phyloP scores from a whole-genome alignment of 306 rosid species.

The Erythrophleum fordii region DNA sequence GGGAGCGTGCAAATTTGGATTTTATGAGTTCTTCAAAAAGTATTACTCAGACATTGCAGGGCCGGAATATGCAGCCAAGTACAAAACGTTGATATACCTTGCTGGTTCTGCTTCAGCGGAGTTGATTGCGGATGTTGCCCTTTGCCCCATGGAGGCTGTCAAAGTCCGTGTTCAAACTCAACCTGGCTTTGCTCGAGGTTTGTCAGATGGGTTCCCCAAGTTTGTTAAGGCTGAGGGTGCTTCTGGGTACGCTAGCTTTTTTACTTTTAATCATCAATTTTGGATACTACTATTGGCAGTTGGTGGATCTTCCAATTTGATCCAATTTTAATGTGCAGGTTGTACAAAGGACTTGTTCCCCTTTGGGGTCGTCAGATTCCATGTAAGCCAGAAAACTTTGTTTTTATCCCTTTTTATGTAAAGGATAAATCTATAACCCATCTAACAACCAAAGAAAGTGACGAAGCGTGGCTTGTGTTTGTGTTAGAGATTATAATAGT shows the following conservation, averaged over 20 bases:
- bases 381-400: constrained; percentile 55
- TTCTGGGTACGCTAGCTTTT: constrained; percentile 48
- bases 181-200: constrained; percentile 84
- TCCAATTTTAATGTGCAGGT: constrained; percentile 48
- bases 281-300: background rate
- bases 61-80: constrained; percentile 70
- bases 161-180: constrained; percentile 94
- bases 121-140: constrained; percentile 75
- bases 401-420: background rate
- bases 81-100: constrained; percentile 75
- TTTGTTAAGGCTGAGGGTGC: constrained; percentile 68
- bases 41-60: constrained; percentile 83
- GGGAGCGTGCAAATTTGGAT: constrained; percentile 83
- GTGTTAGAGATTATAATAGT: background rate
- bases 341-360: constrained; percentile 85
- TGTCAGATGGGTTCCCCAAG: constrained; percentile 79
- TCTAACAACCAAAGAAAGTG: background rate
- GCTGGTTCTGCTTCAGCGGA: constrained; percentile 93
- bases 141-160: constrained; percentile 90
- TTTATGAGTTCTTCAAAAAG: constrained; percentile 89
- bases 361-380: constrained; percentile 97
- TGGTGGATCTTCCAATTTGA: background rate
- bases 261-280: background rate
- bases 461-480: background rate
- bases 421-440: background rate